Base-by-base conservation (phyloP, 257 asterid species). In the Gardenia jasminoides region DNA sequence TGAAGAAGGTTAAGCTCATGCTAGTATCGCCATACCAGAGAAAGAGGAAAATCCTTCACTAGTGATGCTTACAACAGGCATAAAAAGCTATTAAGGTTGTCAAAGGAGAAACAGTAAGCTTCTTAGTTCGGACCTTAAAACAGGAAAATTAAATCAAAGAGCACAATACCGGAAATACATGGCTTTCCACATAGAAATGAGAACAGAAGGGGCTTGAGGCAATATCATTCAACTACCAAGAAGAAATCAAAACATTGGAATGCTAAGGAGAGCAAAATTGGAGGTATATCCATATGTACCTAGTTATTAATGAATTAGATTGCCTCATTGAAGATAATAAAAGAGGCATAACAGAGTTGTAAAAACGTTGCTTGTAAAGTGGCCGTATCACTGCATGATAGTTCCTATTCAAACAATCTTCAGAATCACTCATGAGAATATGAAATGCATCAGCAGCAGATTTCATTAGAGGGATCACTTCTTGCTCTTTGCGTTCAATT, bases 331-430 rank as follows among this genome's bases (percentile, higher is more conserved):
- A 77, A 59, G 95, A 86, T 69, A 83, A 81, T 76, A 93, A 82
- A 74, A 96, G 88, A 48, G 98, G 98, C 86, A 86, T 76, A 82
- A 93, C 72, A 33, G 85, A 91, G 87, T 86, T 96, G 88, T 87
- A 96, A 85, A 93, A 91, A 1, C 98, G 96, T 77, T 96, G 99
- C 93, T 96, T 96, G 86, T 93, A 92, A 82, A 96, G 97, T 61
- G 98, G 99, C 39, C 96, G 90, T 36, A 92, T 75, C 36, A 75
- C 85, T 69, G 97, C 94, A 87, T 96, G 96, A 80, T 88, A 87
- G 36, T 83, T 87, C 79, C 89, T 92, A 84, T 84, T 92, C 88
- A 96, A 86, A 87, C 98, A 96, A 80, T 84, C 91, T 58, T 79
- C 92, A 47, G 97, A 93, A 78, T 93, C 98, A 54, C 93, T 87